Evolutionary conservation across 2,329 filamentous ascomycete species (phyloP), one percentile per base, ranked within the genome.

Genomic region (Aspergillus alliaceus): DNA sequence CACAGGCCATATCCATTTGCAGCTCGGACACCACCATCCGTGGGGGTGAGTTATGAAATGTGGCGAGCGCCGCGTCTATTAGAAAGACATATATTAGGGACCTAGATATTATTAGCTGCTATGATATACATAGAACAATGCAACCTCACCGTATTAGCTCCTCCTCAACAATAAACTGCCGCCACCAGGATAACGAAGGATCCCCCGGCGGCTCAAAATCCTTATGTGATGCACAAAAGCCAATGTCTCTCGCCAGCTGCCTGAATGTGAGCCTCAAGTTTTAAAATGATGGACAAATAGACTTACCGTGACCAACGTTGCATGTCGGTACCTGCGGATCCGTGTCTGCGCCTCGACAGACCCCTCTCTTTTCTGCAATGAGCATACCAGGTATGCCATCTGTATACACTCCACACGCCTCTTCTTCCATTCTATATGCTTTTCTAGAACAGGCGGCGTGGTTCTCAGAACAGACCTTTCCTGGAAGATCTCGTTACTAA

Each of bases 41-140:
- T 0, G 68, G 69, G 2, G 68, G 64, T 5, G 62, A 63, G 31
- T 69, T 68, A 59, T 70, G 63, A 40, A 71, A 60, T n/a, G 68
- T 68, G 3, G 63, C 64, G n/a, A 67, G 63, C 12, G 67, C 68
- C 3, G 62, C 61, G 44, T 71, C 69, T 20, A 71, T 64, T 11
- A 70, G 51, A 39, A 69, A 71, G 6, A 69, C 59, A n/a, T 63
- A 70, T 7, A 56, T 64, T 2, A 68, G 46, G 9, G 67, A 63
- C 24, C 68, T 69, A 32, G 14, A 2, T 11, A 31, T 18, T 25
- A 8, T 62, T 14, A 63, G 49, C 12, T 25, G 15, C 6, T 4
- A 32, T 4, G 15, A 3, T 4, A 47, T 20, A 20, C 4, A 6
- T 18, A 15, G 15, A 25, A 11, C 4, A 44, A 34, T 50, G 20